phyloP scores from a whole-genome alignment of 2,329 filamentous ascomycete genomes.

The Alternaria novae-zelandiae region DNA sequence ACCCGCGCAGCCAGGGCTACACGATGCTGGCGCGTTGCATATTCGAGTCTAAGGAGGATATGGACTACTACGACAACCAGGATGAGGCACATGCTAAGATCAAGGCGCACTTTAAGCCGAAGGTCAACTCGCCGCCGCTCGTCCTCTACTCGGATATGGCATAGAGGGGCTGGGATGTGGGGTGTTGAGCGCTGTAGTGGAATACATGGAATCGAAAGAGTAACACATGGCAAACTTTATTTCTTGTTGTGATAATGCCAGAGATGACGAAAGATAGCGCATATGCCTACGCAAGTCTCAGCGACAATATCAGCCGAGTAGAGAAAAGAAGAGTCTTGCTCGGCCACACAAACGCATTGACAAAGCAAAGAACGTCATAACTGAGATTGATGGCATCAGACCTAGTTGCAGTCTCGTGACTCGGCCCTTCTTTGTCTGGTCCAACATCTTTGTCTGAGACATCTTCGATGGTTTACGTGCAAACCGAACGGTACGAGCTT shows the following conservation, averaged over 20 bases:
- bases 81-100: constrained; percentile 60
- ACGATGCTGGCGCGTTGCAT: constrained; percentile 68
- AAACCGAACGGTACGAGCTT: too few relatives aligned
- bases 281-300: background rate
- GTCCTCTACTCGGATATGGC: constrained; percentile 35
- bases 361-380: background rate
- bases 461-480: too few relatives aligned
- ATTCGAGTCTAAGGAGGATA: constrained; percentile 64
- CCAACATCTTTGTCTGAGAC: background rate
- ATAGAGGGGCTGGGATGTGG: background rate
- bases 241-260: background rate
- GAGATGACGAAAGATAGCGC: background rate
- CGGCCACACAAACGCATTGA: background rate
- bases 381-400: too few relatives aligned
- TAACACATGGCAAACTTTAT: background rate
- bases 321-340: background rate
- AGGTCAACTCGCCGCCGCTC: constrained; percentile 35
- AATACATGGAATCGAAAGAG: background rate
- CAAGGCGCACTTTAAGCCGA: constrained; percentile 46
- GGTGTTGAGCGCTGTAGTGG: background rate
- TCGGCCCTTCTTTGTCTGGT: background rate
- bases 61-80: background rate
- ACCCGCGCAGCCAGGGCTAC: constrained; percentile 69
- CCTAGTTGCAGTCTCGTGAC: background rate
- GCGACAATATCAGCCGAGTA: background rate